Conservation (phyloP, 1,139 yeast genomes). For the Spathaspora sp. region DNA sequence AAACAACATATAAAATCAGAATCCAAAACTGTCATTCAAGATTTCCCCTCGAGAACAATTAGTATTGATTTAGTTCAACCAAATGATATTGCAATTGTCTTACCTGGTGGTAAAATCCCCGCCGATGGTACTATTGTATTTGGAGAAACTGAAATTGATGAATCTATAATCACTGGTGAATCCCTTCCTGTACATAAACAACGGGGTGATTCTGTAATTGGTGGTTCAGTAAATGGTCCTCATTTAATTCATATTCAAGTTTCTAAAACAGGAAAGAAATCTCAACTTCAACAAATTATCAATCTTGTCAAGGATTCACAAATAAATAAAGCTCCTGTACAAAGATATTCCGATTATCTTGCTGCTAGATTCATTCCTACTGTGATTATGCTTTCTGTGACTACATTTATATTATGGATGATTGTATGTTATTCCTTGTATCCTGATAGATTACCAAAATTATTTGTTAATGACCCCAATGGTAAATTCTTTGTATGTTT, state of each 20-base stretch:
- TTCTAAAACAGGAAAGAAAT: slow-evolving; percentile 71
- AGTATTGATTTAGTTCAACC: slow-evolving; percentile 75
- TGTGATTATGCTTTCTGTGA: slow-evolving; percentile 58
- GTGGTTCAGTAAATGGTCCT: slow-evolving; percentile 88
- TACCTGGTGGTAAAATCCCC: slow-evolving; percentile 87
- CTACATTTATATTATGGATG: slow-evolving; percentile 75
- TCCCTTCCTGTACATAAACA: slow-evolving; percentile 68
- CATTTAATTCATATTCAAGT: slow-evolving; percentile 72
- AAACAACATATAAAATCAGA: slow-evolving; percentile 10
- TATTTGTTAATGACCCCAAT: slow-evolving; percentile 51
- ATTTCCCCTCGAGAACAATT: slow-evolving; percentile 36
- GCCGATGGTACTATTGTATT: slow-evolving; percentile 82
- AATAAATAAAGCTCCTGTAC: slow-evolving; percentile 85
- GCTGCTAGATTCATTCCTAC: slow-evolving; percentile 87
- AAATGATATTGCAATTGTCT: slow-evolving; percentile 71
- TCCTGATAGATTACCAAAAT: slow-evolving; percentile 42
- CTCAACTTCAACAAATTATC: slow-evolving; percentile 86
- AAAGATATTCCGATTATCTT: slow-evolving; percentile 78
- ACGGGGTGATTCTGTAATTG: slow-evolving; percentile 66
- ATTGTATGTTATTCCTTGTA: slow-evolving; percentile 34
- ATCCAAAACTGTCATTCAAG: slow-evolving; percentile 8
- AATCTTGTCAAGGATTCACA: slow-evolving; percentile 88
- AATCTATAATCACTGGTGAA: slow-evolving; percentile 89
- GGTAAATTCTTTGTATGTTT: slow-evolving; percentile 71
- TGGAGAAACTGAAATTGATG: slow-evolving; percentile 85